Evolutionary conservation across 257 asterid species (phyloP).

Genomic region (Verbascum thapsus): DNA sequence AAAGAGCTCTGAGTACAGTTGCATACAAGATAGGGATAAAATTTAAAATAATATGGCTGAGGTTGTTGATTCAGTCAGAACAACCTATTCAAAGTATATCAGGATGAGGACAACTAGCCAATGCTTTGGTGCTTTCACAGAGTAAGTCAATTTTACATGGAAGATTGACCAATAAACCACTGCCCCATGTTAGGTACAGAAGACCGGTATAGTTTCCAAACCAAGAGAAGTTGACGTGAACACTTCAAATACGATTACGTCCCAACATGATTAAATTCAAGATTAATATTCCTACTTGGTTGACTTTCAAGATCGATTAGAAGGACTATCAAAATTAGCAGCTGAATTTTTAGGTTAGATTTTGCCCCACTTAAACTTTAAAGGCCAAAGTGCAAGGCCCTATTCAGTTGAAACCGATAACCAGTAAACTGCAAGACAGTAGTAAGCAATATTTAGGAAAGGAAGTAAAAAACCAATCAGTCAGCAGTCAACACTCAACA

Average conservation of each 20-base stretch:
- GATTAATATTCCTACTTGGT: conserved; percentile 19
- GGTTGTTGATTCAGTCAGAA: background rate
- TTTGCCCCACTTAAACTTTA: background rate
- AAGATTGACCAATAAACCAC: conserved; percentile 26
- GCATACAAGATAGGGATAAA: background rate
- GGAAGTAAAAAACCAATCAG: conserved; percentile 17
- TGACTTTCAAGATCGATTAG: conserved; percentile 2
- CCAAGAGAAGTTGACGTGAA: conserved; percentile 20
- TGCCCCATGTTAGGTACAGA: conserved; percentile 21
- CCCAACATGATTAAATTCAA: conserved; percentile 14
- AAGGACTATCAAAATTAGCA: background rate
- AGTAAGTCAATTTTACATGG: conserved; percentile 23
- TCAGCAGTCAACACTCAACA: conserved; percentile 23
- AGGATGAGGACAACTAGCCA: conserved; percentile 20
- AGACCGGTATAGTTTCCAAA: conserved; percentile 6
- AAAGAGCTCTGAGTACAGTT: conserved; percentile 8
- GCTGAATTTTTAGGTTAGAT: conserved; percentile 5
- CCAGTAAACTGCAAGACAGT: conserved; percentile 9
- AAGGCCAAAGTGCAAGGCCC: conserved; percentile 3
- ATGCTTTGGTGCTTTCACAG: conserved; percentile 14
- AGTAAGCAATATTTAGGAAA: background rate
- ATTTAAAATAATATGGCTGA: background rate
- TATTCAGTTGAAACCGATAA: conserved; percentile 15
- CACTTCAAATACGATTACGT: conserved; percentile 3
- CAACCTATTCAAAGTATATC: background rate